Evolutionary conservation across 2,329 filamentous ascomycete species (phyloP).

Genomic region (Colletotrichum graminicola): DNA sequence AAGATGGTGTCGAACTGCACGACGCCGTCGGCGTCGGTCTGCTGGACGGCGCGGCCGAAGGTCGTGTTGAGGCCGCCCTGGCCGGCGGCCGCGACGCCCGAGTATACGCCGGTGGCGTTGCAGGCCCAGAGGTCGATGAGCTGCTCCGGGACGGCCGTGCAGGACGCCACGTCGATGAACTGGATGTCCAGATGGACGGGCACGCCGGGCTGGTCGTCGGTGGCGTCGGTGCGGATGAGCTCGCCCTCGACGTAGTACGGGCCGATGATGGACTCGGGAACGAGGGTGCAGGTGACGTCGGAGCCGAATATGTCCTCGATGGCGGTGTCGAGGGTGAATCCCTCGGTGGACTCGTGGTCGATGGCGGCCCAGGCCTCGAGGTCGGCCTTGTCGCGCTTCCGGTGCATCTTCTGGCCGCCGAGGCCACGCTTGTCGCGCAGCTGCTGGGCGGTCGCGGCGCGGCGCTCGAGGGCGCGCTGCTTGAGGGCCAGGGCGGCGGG

Average conservation of each 20-base stretch:
- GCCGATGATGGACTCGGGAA: constrained; percentile 37
- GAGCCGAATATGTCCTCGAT: constrained; percentile 46
- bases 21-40: constrained; percentile 45
- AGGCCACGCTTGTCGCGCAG: constrained; percentile 55
- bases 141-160: constrained; percentile 42
- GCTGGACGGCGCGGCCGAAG: constrained; percentile 36
- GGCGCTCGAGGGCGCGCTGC: constrained; percentile 55
- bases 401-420: constrained; percentile 48
- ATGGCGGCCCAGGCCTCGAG: constrained; percentile 51
- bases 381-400: constrained; percentile 50
- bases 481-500: constrained; percentile 55
- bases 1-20: constrained; percentile 58
- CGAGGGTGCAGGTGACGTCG: constrained; percentile 39
- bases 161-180: constrained; percentile 44
- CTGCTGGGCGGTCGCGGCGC: constrained; percentile 53
- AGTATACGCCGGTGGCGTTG: constrained; percentile 58
- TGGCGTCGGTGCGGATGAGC: constrained; percentile 59
- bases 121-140: constrained; percentile 45
- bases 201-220: constrained; percentile 56
- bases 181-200: constrained; percentile 52
- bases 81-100: constrained; percentile 47
- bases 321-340: constrained; percentile 50
- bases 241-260: constrained; percentile 57
- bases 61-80: constrained; percentile 40
- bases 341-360: constrained; percentile 49